Base-by-base conservation (phyloP, 177 flowering plant species). In the Vitis hybrid region DNA sequence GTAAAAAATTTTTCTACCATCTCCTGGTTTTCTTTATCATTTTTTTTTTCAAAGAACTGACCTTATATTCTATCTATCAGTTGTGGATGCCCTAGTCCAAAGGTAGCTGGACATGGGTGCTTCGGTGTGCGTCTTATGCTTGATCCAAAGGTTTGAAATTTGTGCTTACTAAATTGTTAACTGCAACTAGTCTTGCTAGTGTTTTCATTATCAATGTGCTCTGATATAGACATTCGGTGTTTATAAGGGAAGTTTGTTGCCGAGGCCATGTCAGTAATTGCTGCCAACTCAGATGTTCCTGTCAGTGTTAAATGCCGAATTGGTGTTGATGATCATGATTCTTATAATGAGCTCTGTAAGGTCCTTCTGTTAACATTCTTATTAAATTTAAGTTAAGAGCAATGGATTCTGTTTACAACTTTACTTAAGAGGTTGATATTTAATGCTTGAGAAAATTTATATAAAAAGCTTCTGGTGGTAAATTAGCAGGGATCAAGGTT, bases 51-150 rank as follows among this genome's bases (percentile, higher is more conserved):
- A 58, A 11, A 70, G 51, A 58, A 41, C 18, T 60, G 35, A 54
- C 20, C 9, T 65, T 56, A 56, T 58, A 13, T 13, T 64, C 15
- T 65, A 11, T 69, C 61, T 76, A 14, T 65, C 82, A 96, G 98
- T 79, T 95, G 99, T 79, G 99, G 99, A 60, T 96, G 99, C 76
- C 99, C 99, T 30, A 95, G 99, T 81, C 85, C 91, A 20, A 87
- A 77, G 77, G 99, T 96, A 54, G 97, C 94, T 65, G 99, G 97
- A 64, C 97, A 91, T 85, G 99, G 98, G 20, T 93, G 98, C 85
- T 96, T 96, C 81, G 99, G 98, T 68, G 98, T 77, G 59, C 82
- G 86, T 61, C 92, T 93, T 63, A 90, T 93, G 97, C 92, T 90
- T 72, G 84, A 93, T 77, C 97, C 99, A 71, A 90, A 91, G 97